Base-by-base conservation (phyloP, 805 yeast species). In the Candida krabiensis region DNA sequence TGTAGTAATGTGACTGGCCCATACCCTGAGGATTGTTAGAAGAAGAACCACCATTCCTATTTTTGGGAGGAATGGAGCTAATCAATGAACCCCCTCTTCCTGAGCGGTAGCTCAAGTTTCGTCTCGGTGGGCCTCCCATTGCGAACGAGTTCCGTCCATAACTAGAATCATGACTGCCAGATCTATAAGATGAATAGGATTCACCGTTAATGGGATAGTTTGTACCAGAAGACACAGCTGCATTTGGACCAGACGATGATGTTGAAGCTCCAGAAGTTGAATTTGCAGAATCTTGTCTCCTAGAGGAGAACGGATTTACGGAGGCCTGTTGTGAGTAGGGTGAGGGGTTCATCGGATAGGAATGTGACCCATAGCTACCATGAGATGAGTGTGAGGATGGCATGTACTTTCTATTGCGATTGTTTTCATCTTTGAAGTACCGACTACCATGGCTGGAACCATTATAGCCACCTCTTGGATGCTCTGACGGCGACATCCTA, bases 291-390 rank as follows among this genome's bases (percentile, higher is more conserved):
- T 50, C 53, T 24, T 46, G 58, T 31, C 59, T 44, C 35, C 58
- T 41, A n/a, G 63, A 55, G 3, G 64, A 56, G 28, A 60, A 59
- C 2, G 64, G 64, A 34, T 59, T 60, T 18, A 47, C 33, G 2
- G 51, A 37, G 4, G 50, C 32, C 21, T 48, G 54, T 31, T 50
- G 58, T 7, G 50, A 22, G 35, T 48, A 49, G 8, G 58, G 38
- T 18, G 51, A 33, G 5, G 48, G 34, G 25, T 37, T 43, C 3
- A 42, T 12, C 26, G 37, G 52, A 22, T 44, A 41, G 19, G 35
- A 43, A 11, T 34, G 45, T 12, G 28, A 25, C 21, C 19, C 37
- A 28, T 44, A 35, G 19, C 29, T 25, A 26, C 30, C 43, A 39
- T 27, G 51, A 40, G 13, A 44, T 28, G 26, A 33, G 23, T 46